Evolutionary conservation across 1,139 yeast species (phyloP), one percentile per base, ranked within the genome.

Genomic region (Diutina rugosa): DNA sequence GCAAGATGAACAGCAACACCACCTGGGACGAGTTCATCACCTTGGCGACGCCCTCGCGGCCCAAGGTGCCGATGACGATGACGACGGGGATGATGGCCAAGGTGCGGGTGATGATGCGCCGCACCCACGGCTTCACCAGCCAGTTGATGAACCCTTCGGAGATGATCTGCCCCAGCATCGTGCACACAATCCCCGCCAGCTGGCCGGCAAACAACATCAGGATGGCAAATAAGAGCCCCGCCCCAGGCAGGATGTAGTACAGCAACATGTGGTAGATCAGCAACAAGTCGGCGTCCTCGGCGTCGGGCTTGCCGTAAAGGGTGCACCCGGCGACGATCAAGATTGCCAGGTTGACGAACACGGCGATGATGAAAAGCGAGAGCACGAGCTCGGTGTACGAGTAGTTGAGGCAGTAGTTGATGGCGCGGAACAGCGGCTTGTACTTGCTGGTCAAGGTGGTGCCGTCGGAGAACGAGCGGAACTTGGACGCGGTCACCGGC

Each of bases 101-200:
- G 8, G 84, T 78, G 63, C 99, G 78, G 0, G 99, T 93, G 30
- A 90, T 74, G 55, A 93, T 73, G 61, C 98, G 79, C 58, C 97
- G 81, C 3, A 87, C 74, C 74, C 95, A 93, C 1, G 99, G 98
- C 41, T 88, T 84, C 60, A 91, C 77, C 1, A 87, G 76, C 93
- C 97, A 90, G 59, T 81, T 77, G 54, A 91, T 76, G 64, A 91
- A 95, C 0, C 99, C 99, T 67, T 93, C 98, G 64, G 90, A 84
- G 1, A 93, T 97, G 82, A 91, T 90, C 68, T 93, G 99, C 26
- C 99, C 97, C 0, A 98, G 95, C 65, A 93, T 78, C 0, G 99
- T 93, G 65, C 97, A 93, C n/a, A 93, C 96, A 38, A 95, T 88
- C 55, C 99, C 98, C 1, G 99, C 98, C 65, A 96, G 87, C 67